phyloP scores from a whole-genome alignment of 169 alveolate genomes.

The Cryptosporidium meleagridis region DNA sequence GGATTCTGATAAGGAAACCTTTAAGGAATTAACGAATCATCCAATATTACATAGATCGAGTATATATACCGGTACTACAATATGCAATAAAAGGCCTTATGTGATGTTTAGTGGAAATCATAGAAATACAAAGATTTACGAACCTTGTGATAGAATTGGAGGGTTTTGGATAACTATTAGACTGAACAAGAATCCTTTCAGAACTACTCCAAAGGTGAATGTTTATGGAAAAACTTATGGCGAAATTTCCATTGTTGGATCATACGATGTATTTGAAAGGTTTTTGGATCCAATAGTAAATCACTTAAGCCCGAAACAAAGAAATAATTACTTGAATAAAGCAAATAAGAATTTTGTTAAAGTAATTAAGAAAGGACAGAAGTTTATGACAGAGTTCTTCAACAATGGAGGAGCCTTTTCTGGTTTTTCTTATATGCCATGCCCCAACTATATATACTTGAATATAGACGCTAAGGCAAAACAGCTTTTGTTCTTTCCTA shows the following conservation, averaged over 20 bases:
- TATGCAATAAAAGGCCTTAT: slow-evolving; percentile 54
- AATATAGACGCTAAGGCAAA: slow-evolving; percentile 44
- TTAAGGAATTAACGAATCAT: not conserved
- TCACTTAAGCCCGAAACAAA: slow-evolving; percentile 50
- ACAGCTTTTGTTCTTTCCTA: slow-evolving; percentile 39
- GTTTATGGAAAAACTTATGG: slow-evolving; percentile 42
- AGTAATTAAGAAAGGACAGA: slow-evolving; percentile 47
- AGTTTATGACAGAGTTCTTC: slow-evolving; percentile 28
- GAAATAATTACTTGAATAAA: slow-evolving; percentile 29
- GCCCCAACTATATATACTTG: slow-evolving; percentile 29
- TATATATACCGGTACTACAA: slow-evolving; percentile 55
- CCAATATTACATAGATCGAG: slow-evolving; percentile 52
- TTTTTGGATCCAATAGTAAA: slow-evolving; percentile 55
- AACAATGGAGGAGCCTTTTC: not conserved
- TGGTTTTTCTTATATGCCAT: not conserved
- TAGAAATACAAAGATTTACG: not conserved
- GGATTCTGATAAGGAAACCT: not conserved
- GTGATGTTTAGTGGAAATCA: not conserved
- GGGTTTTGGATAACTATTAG: slow-evolving; percentile 58
- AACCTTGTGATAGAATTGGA: slow-evolving; percentile 29
- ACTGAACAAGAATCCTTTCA: slow-evolving; percentile 19
- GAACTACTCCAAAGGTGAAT: slow-evolving; percentile 49
- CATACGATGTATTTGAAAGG: slow-evolving; percentile 38
- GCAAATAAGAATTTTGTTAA: slow-evolving; percentile 33
- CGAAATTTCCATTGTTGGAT: slow-evolving; percentile 43